Conservation (phyloP, 2,329 filamentous ascomycete genomes). For the Aurifilum marmelostoma region DNA sequence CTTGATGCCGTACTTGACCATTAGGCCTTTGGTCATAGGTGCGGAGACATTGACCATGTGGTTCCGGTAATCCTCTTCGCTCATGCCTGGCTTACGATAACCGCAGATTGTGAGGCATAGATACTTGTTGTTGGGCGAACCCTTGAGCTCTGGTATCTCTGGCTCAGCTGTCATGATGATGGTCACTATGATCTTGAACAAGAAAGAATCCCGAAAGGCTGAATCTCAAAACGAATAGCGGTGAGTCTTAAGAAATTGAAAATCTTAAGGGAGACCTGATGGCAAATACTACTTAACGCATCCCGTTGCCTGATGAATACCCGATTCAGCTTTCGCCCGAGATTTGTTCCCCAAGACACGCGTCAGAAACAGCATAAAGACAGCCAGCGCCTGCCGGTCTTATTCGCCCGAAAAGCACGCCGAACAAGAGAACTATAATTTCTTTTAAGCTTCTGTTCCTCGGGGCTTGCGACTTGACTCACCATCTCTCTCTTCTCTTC, state of each 20-base stretch:
- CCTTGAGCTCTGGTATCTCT: neutral
- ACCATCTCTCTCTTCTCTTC: neutral
- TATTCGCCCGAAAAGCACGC: neutral
- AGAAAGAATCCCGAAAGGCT: neutral
- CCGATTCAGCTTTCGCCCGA: neutral
- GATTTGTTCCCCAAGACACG: neutral
- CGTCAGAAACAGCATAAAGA: neutral
- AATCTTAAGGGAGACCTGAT: neutral
- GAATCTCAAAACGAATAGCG: neutral
- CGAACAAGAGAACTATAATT: neutral
- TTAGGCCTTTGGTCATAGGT: conserved; percentile 49
- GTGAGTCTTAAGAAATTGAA: neutral
- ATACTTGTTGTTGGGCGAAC: conserved; percentile 28
- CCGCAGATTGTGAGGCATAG: conserved; percentile 54
- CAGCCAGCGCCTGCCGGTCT: neutral
- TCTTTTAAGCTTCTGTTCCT: neutral
- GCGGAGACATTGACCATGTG: conserved; percentile 52
- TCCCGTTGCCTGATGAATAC: neutral
- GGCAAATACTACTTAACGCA: neutral
- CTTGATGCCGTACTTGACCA: conserved; percentile 53
- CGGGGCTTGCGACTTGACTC: neutral
- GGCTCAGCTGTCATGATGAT: neutral
- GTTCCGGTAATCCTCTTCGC: conserved; percentile 49
- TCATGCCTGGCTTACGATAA: conserved; percentile 52
- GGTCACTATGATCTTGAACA: neutral